Conservation (phyloP, 345 rosid species). For the Eucalyptus polybractea region DNA sequence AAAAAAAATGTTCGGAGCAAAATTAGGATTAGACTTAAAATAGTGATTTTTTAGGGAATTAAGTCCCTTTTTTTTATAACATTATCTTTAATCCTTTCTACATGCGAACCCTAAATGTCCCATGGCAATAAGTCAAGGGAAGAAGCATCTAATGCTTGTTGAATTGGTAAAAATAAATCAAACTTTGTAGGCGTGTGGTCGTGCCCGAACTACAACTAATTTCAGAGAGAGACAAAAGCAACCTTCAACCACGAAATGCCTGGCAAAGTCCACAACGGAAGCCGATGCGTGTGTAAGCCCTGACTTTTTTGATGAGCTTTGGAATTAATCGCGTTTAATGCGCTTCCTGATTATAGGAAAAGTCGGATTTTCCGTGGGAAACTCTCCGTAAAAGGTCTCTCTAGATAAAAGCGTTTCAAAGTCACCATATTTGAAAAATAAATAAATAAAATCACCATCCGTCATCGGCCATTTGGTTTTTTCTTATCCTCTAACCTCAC, state of each 20-base stretch:
- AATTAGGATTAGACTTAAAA: not conserved
- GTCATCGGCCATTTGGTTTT: accelerated
- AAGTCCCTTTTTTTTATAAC: not conserved
- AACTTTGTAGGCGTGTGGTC: not conserved
- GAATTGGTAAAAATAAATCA: not conserved
- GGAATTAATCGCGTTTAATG: not conserved
- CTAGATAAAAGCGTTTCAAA: not conserved
- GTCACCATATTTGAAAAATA: not conserved
- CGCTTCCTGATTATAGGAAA: not conserved
- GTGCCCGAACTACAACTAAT: not conserved
- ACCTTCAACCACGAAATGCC: not conserved
- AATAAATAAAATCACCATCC: not conserved
- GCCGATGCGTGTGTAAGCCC: not conserved
- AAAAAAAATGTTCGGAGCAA: not conserved
- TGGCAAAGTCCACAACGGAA: not conserved
- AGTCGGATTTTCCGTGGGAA: not conserved
- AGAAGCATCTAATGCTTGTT: not conserved
- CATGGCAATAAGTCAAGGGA: not conserved
- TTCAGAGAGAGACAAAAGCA: not conserved
- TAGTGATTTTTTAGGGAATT: not conserved
- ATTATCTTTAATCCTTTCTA: not conserved
- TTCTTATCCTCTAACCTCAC: not conserved
- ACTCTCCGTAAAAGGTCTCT: not conserved
- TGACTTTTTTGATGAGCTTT: not conserved
- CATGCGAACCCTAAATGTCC: not conserved